Evolutionary conservation across 2,329 filamentous ascomycete genomes (phyloP).

Genomic region (Penicillium italicum): DNA sequence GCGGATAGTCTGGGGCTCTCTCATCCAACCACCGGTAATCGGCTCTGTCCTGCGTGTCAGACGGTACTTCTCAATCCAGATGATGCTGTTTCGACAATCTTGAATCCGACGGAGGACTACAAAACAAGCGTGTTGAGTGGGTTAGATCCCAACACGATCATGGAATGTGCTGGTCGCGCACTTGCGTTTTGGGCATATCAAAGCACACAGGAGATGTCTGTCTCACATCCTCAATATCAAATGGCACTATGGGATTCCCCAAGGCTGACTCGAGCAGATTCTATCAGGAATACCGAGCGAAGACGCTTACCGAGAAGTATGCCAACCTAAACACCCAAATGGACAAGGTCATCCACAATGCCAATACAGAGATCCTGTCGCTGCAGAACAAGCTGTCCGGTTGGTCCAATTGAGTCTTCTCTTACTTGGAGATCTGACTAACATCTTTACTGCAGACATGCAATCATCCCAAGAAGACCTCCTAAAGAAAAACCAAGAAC

Average conservation of each 20-base stretch:
- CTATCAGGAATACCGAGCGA: constrained; percentile 73
- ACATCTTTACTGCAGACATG: constrained; percentile 45
- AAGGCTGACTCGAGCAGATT: constrained; percentile 47
- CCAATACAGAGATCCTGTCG: constrained; percentile 66
- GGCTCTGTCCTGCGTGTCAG: constrained; percentile 72
- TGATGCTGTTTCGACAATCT: constrained; percentile 66
- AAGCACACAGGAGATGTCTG: constrained; percentile 74
- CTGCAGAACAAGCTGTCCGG: constrained; percentile 64
- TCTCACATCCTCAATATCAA: not conserved
- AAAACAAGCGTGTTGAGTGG: constrained; percentile 84
- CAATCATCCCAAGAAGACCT: constrained; percentile 61
- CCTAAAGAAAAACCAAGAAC: constrained; percentile 67
- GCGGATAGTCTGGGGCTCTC: constrained; percentile 63
- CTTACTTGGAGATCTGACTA: not conserved
- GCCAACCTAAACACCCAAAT: constrained; percentile 60
- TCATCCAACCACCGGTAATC: constrained; percentile 50
- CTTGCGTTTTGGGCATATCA: constrained; percentile 86
- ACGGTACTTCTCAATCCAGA: constrained; percentile 66
- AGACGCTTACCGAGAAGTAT: constrained; percentile 70
- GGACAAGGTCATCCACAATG: constrained; percentile 70
- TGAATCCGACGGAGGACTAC: constrained; percentile 83
- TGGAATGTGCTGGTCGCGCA: constrained; percentile 79
- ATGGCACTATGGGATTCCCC: not conserved
- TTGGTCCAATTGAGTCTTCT: constrained; percentile 34
- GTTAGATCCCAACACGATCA: constrained; percentile 72